These are phyloP conservation scores for Globisporangium polare DNA, from an alignment of 352 stramenopile species.

Conservation along the genomic window DNA sequence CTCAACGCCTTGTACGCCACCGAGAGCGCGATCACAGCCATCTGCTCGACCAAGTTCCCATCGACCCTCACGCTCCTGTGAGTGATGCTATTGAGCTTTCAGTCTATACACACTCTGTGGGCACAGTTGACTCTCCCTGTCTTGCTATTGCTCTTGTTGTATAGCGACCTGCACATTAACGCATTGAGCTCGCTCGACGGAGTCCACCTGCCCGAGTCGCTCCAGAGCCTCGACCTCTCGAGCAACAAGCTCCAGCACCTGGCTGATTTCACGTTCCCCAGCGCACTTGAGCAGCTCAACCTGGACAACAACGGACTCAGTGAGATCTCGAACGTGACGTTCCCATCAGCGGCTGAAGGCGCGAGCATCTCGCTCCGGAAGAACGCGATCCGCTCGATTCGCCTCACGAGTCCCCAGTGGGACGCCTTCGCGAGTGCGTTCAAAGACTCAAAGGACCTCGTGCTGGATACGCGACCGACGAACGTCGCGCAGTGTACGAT, in stretches of 20 bases:
- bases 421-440: background rate
- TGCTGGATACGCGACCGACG: background rate
- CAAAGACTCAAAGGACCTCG: background rate
- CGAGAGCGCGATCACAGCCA: background rate
- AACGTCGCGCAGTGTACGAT: background rate
- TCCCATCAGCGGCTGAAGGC: background rate
- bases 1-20: background rate
- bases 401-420: background rate
- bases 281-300: background rate
- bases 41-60: background rate
- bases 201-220: background rate
- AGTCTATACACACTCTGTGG: background rate
- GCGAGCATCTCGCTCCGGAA: background rate
- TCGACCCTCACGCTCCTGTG: background rate
- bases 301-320: background rate
- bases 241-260: background rate
- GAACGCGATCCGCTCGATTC: background rate
- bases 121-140: too few species aligned
- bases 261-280: background rate
- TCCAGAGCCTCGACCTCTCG: background rate
- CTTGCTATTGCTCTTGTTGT: background rate
- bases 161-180: background rate
- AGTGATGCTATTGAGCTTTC: background rate
- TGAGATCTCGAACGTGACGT: background rate
- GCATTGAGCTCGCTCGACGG: background rate